phyloP scores from a whole-genome alignment of 2,329 filamentous ascomycete genomes.

The Monilinia laxa region DNA sequence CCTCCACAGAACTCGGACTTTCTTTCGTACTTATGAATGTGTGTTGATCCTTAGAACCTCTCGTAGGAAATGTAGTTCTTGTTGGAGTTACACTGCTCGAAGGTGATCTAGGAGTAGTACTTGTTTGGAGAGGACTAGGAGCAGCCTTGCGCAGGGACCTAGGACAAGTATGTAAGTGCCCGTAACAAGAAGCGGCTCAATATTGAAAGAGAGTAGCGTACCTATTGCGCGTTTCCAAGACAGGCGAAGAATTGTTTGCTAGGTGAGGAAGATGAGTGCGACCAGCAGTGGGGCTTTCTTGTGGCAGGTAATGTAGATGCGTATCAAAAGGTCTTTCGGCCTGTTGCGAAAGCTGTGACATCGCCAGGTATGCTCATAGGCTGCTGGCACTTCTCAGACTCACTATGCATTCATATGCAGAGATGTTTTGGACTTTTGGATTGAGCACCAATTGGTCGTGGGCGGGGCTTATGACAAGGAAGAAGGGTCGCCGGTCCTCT shows the following conservation, averaged over 20 bases:
- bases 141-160: conserved; percentile 40
- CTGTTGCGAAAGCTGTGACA: conserved; percentile 35
- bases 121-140: conserved; percentile 41
- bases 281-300: conserved; percentile 38
- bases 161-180: conserved; percentile 31
- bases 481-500: conserved; percentile 22
- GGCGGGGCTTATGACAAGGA: conserved; percentile 20
- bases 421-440: conserved; percentile 25
- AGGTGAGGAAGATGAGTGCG: conserved; percentile 32
- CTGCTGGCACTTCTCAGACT: conserved; percentile 35
- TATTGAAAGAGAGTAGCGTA: conserved; percentile 27
- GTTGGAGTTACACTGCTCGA: conserved; percentile 38
- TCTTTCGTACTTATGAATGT: conserved; percentile 28
- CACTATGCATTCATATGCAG: conserved; percentile 25
- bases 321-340: conserved; percentile 34
- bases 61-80: conserved; percentile 35
- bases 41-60: conserved; percentile 30
- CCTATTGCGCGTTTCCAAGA: conserved; percentile 35
- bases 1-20: conserved; percentile 28
- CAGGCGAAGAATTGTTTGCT: conserved; percentile 33
- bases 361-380: conserved; percentile 20
- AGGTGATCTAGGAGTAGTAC: conserved; percentile 36
- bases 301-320: conserved; percentile 33
- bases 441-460: conserved; percentile 28
- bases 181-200: conserved; percentile 21